Evolutionary conservation across 176 grass and related monocot species (phyloP).

Genomic region (Tuctoria greenei): DNA sequence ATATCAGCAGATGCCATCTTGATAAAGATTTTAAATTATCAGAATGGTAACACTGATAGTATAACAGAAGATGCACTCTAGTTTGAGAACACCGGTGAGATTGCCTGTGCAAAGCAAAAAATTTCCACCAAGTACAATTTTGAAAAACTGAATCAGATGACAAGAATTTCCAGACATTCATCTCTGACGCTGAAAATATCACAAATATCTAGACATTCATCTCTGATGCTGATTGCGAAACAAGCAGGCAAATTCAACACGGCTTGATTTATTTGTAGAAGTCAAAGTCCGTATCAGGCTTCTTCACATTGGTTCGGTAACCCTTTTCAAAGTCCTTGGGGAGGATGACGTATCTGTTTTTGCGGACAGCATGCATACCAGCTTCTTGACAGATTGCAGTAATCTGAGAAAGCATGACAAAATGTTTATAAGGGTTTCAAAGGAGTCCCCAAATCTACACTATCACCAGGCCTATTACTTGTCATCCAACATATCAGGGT

Average conservation of each 20-base stretch:
- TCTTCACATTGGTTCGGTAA: conserved; percentile 94
- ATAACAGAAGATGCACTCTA: background rate
- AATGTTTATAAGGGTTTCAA: background rate
- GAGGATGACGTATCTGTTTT: conserved; percentile 95
- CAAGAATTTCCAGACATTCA: background rate
- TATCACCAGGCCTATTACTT: no score
- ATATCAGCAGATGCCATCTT: background rate
- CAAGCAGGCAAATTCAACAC: background rate
- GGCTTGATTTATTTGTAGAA: conserved; percentile 83
- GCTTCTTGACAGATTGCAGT: conserved; percentile 96
- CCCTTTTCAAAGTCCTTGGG: conserved; percentile 99
- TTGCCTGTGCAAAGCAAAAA: background rate
- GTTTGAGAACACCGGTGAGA: background rate
- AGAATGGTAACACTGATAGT: no score
- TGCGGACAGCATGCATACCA: conserved; percentile 95
- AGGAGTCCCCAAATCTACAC: background rate
- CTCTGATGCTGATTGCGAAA: conserved; percentile 8
- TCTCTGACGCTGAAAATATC: no score
- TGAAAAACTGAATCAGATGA: background rate
- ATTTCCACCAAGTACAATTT: background rate
- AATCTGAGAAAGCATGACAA: conserved; percentile 47
- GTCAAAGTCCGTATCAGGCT: conserved; percentile 91
- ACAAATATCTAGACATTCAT: conserved; percentile 16
- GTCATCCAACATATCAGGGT: no score
- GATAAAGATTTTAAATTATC: background rate